Base-by-base conservation (phyloP, 2,329 filamentous ascomycete species). In the Fusarium palustre region DNA sequence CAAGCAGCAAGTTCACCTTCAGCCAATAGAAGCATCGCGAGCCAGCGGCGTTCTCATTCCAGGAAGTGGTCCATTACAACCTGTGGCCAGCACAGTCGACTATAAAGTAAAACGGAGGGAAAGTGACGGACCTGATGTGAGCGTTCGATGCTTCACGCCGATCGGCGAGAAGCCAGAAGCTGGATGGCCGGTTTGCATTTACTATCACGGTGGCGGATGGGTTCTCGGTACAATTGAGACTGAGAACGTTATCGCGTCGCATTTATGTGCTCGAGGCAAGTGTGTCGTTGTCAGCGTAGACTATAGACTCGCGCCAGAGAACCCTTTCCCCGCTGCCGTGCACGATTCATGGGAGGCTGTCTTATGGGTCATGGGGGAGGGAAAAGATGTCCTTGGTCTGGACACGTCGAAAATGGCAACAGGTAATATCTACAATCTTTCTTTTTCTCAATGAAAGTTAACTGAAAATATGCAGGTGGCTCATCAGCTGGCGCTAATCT, bases 341-440 rank as follows among this genome's bases (percentile, higher is more conserved):
- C 42, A 49, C 33, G 60, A 65, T 39, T 65, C 54, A 1, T 65
- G 62, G 54, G 62, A 65, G 16, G 60, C 45, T 28, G 36, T 65
- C 7, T 20, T 65, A 12, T 65, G 62, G 54, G 42, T 54, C 0
- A 15, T 36, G 2, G 9, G 8, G 0, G 24, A 54, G 15, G 62
- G 62, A 0, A 49, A 45, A 4, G 22, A 39, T 0, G 12, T 11
- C 1, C 46, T 65, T 1, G 7, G 22, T 0, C 1, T 65, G 2
- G 31, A 65, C 2, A 49, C n/a, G 0, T 36, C 47, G 0, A 65
- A 54, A 7, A 0, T 65, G 12, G 54, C 60, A 1, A 54, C 60
- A 28, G 60, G 60, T 62, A 18, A 30, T 30, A 30, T 30, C 28
- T 30, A 11, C 28, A 30, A 11, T 10, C 28, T 30, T 30, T 10